A percentile compares a stretch with the other conserved stretches of the same genome.
Conservation (phyloP, 2,329 filamentous ascomycete species). For the Escovopsis sp. region DNA sequence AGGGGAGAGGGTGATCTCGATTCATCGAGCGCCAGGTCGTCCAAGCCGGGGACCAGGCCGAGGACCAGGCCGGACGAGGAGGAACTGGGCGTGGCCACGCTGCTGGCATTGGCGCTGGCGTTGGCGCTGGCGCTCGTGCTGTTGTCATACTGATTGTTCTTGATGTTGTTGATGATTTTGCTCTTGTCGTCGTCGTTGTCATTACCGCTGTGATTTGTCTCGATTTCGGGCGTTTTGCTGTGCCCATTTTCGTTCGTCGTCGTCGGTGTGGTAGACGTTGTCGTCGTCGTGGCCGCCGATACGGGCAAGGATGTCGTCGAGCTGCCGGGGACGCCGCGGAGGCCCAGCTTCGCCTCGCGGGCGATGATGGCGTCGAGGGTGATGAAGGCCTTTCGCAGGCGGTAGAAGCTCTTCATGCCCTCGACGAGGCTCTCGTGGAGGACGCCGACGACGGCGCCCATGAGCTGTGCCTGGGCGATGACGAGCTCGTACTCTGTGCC, state of each 20-base stretch:
- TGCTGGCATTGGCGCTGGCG: no score
- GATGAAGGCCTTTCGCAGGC: conserved; percentile 74
- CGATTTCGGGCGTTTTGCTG: conserved; percentile 14
- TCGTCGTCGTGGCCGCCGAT: not conserved
- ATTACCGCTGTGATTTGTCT: not conserved
- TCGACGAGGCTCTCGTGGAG: conserved; percentile 88
- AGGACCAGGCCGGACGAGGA: not conserved
- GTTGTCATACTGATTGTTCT: no score
- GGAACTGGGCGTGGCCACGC: no score
- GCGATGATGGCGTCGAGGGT: conserved; percentile 67
- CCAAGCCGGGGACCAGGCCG: conserved; percentile 2
- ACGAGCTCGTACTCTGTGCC: conserved; percentile 80
- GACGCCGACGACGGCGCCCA: conserved; percentile 76
- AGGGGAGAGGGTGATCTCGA: conserved; percentile 7
- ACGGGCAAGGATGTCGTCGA: conserved; percentile 1
- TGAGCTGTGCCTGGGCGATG: conserved; percentile 72
- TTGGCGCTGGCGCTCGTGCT: no score
- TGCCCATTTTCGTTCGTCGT: conserved; percentile 7
- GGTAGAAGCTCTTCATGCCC: conserved; percentile 82
- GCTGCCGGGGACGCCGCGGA: not conserved
- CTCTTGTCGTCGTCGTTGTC: conserved; percentile 8
- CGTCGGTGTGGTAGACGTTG: no score
- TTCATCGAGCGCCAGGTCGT: conserved; percentile 6
- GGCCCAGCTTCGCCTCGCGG: conserved; percentile 43
- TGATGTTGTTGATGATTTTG: no score